Base-by-base conservation (phyloP, 2,329 filamentous ascomycete genomes). In the Colletotrichum eremochloae region DNA sequence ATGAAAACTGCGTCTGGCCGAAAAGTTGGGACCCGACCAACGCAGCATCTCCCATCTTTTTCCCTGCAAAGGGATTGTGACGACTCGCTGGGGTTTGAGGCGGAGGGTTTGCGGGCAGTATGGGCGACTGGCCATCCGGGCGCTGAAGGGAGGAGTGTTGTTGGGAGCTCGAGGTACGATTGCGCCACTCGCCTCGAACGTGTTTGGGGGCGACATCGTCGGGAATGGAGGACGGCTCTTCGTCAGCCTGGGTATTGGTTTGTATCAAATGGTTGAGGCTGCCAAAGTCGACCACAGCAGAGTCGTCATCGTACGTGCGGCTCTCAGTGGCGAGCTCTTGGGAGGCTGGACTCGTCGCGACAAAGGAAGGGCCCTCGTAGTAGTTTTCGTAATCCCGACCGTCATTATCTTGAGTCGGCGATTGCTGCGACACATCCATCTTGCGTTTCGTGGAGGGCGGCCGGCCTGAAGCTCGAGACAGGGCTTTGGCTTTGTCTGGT, bases 371-470 rank as follows among this genome's bases (percentile, higher is more conserved):
- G 12, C 60, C 75, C 42, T 83, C 81, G 44, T 80, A 78, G 44
- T 76, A 76, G 44, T 62, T 65, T 55, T 74, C 84, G 75, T 90
- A 90, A 78, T 89, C 88, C 48, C 88, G 85, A 58, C 83, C 87
- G 56, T 86, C 84, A 74, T 90, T 90, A 70, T 84, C 81, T 78
- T 90, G 88, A 1, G 88, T 90, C 1, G 86, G 86, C 12, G 87
- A 88, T 68, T 86, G 83, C 52, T 87, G 84, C 14, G 86, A 87
- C n/a, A 78, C 80, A 42, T 86, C 82, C 81, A 84, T 86, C 63
- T 80, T 85, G 70, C 74, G 72, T 65, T 61, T 60, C 42, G 67
- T 65, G 67, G 52, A 38, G 50, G 57, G 48, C 33, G 38, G 31
- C 29, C 24, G 24, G 69, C 42, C 20, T 46, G 58, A 60, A 5